phyloP scores from a whole-genome alignment of 805 yeast species.

The Lipomyces japonicus region DNA sequence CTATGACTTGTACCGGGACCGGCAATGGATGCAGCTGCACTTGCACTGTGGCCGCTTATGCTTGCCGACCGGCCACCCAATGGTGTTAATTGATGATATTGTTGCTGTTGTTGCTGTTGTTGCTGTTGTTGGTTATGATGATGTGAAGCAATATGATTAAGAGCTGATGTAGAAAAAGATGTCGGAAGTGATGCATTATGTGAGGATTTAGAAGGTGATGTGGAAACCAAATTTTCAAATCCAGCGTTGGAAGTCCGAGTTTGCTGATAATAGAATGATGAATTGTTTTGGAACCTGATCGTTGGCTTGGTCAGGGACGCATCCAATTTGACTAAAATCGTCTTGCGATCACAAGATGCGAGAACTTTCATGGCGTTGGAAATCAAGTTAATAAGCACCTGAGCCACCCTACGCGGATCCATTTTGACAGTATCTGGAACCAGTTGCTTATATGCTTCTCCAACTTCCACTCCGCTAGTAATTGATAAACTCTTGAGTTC shows the following conservation, averaged over 20 bases:
- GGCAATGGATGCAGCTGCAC: background rate
- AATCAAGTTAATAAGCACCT: constrained; percentile 86
- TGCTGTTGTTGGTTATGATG: too few relatives aligned
- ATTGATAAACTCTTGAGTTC: constrained; percentile 74
- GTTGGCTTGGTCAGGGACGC: constrained; percentile 20
- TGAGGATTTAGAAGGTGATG: constrained; percentile 7
- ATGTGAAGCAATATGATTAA: background rate
- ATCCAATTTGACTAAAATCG: constrained; percentile 40
- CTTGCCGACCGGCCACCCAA: background rate
- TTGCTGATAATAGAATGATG: constrained; percentile 16
- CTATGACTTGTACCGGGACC: background rate
- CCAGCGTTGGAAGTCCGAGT: background rate
- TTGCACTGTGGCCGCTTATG: background rate
- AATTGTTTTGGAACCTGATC: constrained; percentile 10
- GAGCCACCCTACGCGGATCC: constrained; percentile 85
- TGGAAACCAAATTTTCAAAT: constrained; percentile 2
- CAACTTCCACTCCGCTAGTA: constrained; percentile 53
- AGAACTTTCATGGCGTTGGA: constrained; percentile 89
- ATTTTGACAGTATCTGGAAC: constrained; percentile 55
- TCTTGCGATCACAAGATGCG: constrained; percentile 69
- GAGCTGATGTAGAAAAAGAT: background rate
- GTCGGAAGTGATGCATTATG: background rate
- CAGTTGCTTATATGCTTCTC: constrained; percentile 5
- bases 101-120: background rate
- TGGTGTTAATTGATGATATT: background rate